Conservation (phyloP, 2,329 filamentous ascomycete species). For the Penicillium fuscoglaucum region DNA sequence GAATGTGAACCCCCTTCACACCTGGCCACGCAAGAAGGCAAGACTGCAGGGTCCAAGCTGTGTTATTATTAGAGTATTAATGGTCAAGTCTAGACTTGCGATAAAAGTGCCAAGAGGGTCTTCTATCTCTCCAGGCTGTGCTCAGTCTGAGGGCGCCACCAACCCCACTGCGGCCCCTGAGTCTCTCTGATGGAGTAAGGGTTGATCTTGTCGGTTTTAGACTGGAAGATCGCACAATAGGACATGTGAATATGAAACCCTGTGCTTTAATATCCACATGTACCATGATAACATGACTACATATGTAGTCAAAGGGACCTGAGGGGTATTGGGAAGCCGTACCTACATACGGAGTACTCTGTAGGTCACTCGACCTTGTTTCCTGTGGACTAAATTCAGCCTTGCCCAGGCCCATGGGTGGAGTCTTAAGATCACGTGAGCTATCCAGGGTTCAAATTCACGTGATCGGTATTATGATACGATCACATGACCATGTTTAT, state of each 20-base stretch:
- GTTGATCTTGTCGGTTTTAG: slow-evolving; percentile 5
- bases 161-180: slow-evolving; percentile 10
- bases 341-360: neutral
- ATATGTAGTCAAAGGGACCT: neutral
- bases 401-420: no score
- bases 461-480: no score
- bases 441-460: no score
- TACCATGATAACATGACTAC: neutral
- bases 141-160: slow-evolving; percentile 2
- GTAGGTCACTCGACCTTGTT: neutral
- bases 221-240: neutral
- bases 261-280: neutral
- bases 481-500: no score
- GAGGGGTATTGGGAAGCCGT: neutral
- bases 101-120: neutral
- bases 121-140: neutral
- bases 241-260: neutral
- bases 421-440: no score
- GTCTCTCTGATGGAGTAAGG: neutral
- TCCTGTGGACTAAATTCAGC: no score
- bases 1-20: slow-evolving; percentile 5
- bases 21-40: neutral
- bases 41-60: neutral
- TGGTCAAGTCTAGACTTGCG: slow-evolving; percentile 2
- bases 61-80: slow-evolving; percentile 8